A percentile compares a stretch with the other conserved stretches of the same genome.
phyloP scores from a whole-genome alignment of 2,329 filamentous ascomycete species.

The Arthrobotrys megalospora region DNA sequence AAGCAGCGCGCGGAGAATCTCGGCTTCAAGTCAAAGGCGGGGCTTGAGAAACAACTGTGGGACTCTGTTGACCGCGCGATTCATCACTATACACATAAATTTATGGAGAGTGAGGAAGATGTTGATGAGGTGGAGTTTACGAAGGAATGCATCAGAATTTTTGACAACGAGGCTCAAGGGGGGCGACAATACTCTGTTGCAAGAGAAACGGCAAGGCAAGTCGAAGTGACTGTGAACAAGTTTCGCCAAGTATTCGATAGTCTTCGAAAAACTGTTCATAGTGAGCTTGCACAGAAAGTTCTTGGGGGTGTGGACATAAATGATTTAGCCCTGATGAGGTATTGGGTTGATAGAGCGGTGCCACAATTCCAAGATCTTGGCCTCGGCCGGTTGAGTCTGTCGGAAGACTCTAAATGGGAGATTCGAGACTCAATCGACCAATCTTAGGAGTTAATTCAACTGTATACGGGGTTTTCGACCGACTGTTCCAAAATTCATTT shows the following conservation, averaged over 20 bases:
- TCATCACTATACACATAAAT: neutral
- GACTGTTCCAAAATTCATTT: too few species aligned
- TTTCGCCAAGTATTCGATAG: neutral
- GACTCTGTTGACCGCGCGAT: neutral
- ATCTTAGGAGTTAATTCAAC: too few species aligned
- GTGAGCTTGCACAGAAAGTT: neutral
- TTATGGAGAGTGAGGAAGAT: neutral
- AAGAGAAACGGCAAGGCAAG: neutral
- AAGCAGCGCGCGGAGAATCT: neutral
- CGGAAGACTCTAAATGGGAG: too few species aligned
- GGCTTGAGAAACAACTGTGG: neutral
- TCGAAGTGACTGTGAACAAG: neutral
- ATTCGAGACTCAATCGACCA: too few species aligned
- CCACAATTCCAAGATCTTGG: neutral
- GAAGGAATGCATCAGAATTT: neutral
- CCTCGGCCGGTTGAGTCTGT: neutral
- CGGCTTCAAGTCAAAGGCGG: neutral
- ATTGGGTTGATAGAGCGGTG: neutral
- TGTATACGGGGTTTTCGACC: too few species aligned
- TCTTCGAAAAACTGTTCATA: neutral
- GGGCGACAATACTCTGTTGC: neutral
- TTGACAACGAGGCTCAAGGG: neutral
- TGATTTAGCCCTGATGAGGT: neutral
- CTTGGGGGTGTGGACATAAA: neutral
- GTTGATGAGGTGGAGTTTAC: neutral